Evolutionary conservation across 139 green algal genomes (phyloP), one percentile per base, ranked within the genome.

Genomic region (Chlamydomonas sp.): DNA sequence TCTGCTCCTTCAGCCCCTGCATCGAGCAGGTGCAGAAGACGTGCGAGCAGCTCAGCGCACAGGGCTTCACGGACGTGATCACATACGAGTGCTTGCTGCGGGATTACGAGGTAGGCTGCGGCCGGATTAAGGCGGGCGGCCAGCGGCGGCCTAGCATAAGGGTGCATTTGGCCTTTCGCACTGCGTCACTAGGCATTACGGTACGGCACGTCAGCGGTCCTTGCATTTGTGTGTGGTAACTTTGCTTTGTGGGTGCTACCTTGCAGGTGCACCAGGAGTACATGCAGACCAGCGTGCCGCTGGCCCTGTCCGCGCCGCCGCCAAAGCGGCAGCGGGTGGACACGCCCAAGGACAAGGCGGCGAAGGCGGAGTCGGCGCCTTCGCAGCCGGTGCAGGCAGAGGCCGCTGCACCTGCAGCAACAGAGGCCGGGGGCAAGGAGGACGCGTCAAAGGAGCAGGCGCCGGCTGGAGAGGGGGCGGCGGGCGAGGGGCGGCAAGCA

Each of bases 1-100:
- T 99, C 85, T 99, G 97, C 90, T 93, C 95, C 64, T 99, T 99
- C 93, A 99, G 95, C 79, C 98, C 98, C 14, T 99, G 98, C 96
- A 99, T 99, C 16, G 98, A 99, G 91, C 98, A 99, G 92, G 96
- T 99, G 80, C 97, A 99, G 89, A 90, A 89, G 15, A 98, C 96
- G 2, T 92, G 86, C n/a, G 91, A 94, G 82, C 92, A 91, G 16
- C 91, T 99, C 57, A 91, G 92, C 10, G 64, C 76, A 0, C 18
- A 89, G 18, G 94, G 94, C 31, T 98, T 98, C 89, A 91, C 81
- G 2, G 93, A 95, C 66, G 88, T 98, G 6, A 82, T 92, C 9
- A 97, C 94, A 2, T 91, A 98, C 69, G 97, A 99, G 90, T 92
- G 96, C 59, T 85, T 99, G 80, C 93, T 99, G 83, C 92, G 97